Evolutionary conservation across 139 green algal species (phyloP), one percentile per base, ranked within the genome.

Genomic region (Trebouxia sp.): DNA sequence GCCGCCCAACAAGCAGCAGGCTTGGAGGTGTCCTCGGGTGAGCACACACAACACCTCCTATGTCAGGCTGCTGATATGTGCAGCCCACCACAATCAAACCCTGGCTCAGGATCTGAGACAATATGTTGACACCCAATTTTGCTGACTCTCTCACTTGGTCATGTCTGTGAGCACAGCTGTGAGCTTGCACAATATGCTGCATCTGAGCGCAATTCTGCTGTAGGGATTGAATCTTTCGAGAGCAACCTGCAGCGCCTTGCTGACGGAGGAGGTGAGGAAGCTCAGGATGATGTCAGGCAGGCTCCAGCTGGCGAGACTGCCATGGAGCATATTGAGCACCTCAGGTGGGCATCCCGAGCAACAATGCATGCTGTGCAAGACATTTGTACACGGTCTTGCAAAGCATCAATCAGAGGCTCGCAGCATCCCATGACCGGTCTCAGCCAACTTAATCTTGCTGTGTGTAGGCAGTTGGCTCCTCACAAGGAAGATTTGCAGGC

Each of bases 141-240:
- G 9, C 9, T 67, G 7, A 12, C 56, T 69, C 0, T 39, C 24
- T 39, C n/a, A 38, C 10, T 22, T 22, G 56, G 9, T 12, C 26
- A 30, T 53, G 15, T 53, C 47, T 26, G 15, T 53, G 14, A 26
- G 47, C 47, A 14, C 4, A 53, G 2, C 20, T 17, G 20, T 58
- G 50, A 17, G 2, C 20, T 28, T 58, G 4, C 50, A 58, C 50
- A 28, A 3, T 3, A 3, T 5, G 26, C 50, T 58, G 2, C 50
- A 58, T 3, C 3, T 22, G n/a, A 28, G 50, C 26, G 50, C 50
- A 58, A 58, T 22, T 2, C 4, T 3, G 20, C 20, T 70, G 58
- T n/a, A 79, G 90, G 90, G 79, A 96, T 96, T 55, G 89, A 92
- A 42, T 84, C 79, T 0, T 94, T 94, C 81, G 92, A 96, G 80